These are phyloP conservation scores for Pochonia chlamydosporia DNA, from an alignment of 2,329 filamentous ascomycete genomes.

Conservation along the genomic window DNA sequence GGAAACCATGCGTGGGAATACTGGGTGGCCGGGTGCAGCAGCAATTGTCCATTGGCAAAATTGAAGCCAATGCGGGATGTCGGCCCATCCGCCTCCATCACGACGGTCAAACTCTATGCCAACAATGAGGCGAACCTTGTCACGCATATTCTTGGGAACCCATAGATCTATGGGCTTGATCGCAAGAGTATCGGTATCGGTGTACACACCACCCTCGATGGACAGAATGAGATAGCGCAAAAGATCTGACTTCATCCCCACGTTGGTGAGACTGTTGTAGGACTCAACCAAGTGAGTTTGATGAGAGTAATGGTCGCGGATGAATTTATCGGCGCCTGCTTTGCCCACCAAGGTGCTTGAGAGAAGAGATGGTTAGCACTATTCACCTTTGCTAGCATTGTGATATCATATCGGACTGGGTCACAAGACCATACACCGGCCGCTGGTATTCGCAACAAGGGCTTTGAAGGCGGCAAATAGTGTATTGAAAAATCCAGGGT, in stretches of 20 bases:
- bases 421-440: too few relatives aligned
- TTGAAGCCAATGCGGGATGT: constrained; percentile 23
- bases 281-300: too few relatives aligned
- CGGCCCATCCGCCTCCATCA: constrained; percentile 18
- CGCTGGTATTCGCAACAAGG: too few relatives aligned
- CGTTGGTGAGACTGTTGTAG: too few relatives aligned
- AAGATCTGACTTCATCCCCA: constrained; percentile 24
- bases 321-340: too few relatives aligned
- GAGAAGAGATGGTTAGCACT: too few relatives aligned
- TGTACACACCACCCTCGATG: constrained; percentile 39
- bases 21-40: constrained; percentile 23
- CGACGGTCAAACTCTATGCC: constrained; percentile 26
- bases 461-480: too few relatives aligned
- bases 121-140: constrained; percentile 11
- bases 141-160: constrained; percentile 8
- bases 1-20: constrained; percentile 16
- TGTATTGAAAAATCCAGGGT: constrained; percentile 5
- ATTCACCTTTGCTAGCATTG: too few relatives aligned
- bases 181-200: constrained; percentile 55
- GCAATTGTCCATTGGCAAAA: constrained; percentile 32
- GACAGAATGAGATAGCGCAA: constrained; percentile 21
- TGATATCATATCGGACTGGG: too few relatives aligned
- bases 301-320: too few relatives aligned
- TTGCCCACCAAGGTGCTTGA: too few relatives aligned
- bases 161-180: constrained; percentile 39